phyloP scores from a whole-genome alignment of 2,329 filamentous ascomycete genomes.

The Gremmenia infestans region DNA sequence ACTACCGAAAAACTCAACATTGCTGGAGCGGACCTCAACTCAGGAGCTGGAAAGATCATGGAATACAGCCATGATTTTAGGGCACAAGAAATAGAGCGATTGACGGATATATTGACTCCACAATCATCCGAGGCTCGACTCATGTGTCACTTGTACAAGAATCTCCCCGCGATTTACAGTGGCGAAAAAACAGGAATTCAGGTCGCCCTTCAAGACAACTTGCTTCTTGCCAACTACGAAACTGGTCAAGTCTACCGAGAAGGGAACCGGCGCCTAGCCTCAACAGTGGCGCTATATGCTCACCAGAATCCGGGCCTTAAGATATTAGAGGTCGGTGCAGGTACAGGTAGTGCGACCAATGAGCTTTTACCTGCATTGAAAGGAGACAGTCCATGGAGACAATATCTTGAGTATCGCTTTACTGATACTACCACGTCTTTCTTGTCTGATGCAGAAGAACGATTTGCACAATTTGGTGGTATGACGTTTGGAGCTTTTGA shows the following conservation, averaged over 20 bases:
- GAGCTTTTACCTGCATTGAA: background rate
- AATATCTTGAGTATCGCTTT: constrained; percentile 8
- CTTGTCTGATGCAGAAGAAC: constrained; percentile 30
- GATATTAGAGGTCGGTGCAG: constrained; percentile 10
- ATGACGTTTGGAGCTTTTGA: constrained; percentile 33
- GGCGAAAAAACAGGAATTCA: background rate
- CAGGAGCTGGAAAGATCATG: too few relatives aligned
- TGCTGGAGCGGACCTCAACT: too few relatives aligned
- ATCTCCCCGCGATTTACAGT: background rate
- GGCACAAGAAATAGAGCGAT: too few relatives aligned
- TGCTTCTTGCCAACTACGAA: background rate
- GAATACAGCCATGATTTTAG: too few relatives aligned
- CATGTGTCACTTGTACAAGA: background rate
- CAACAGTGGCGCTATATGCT: background rate
- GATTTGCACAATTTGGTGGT: background rate
- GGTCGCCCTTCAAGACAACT: background rate
- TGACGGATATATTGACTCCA: too few relatives aligned
- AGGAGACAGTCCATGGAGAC: background rate
- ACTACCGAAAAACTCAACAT: too few relatives aligned
- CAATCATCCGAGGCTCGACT: background rate
- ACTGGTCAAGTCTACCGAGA: background rate
- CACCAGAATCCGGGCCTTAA: constrained; percentile 4
- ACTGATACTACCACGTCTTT: constrained; percentile 28
- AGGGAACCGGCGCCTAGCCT: background rate
- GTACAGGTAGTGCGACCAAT: background rate